Evolutionary conservation across 2,329 filamentous ascomycete species (phyloP), one percentile per base, ranked within the genome.

Genomic region (Leptographium wingfieldii): DNA sequence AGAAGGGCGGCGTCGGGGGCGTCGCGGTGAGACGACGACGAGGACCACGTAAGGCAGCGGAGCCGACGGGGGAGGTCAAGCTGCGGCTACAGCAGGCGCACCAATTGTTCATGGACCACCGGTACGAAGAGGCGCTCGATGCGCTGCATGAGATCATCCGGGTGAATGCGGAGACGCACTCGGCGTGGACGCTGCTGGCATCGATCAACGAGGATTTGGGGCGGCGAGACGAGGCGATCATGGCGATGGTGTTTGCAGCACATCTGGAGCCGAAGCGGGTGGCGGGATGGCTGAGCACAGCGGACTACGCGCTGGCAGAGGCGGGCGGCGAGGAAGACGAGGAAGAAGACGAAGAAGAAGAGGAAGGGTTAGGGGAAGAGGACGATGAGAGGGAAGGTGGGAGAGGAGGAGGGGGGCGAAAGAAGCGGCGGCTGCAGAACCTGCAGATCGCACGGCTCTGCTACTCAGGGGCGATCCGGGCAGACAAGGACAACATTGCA

Each of bases 11-110:
- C 3, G 12, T 22, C 9, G 40, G 56, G 9, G 38, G 43, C 52
- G 62, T 22, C 27, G 57, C n/a, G 65, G 62, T 22, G 12, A 63
- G 66, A 10, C 66, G 62, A 16, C 73, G 68, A 61, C 68, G 73
- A 6, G 80, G 80, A 7, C 80, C 79, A 31, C 75, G 80, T 22
- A 83, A 84, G 68, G 80, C 83, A 29, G 84, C 82, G 10, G 86
- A 88, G 68, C 86, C 85, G 19, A 82, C 85, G 53, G 83, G 80
- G 49, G 85, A 90, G 65, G 88, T 91, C 69, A 89, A 86, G 66
- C 76, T 81, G 49, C 76, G 85, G 51, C 77, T 91, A 56, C 79
- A 80, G 55, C 77, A 81, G 67, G 88, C 88, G 3, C 88, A 84
- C 61, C 78, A 85, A 62, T 82, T 84, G 5, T 91, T 85, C 67